Conservation (phyloP, 495 filamentous ascomycete species). For the Pseudevernia furfuracea region DNA sequence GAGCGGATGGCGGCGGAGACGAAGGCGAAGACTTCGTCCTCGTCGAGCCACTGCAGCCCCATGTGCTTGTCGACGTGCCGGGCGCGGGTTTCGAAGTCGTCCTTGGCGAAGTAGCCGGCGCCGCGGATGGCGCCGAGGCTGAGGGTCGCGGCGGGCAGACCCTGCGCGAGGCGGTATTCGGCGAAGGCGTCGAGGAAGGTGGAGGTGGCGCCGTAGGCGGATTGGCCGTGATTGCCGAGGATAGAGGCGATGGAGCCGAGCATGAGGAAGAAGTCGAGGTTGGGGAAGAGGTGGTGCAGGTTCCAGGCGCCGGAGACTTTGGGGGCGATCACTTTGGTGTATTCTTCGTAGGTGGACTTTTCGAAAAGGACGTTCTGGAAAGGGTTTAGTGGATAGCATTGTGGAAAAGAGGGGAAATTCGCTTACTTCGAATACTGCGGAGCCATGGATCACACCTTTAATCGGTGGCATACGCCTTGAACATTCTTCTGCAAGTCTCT, state of each 20-base stretch:
- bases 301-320: constrained; percentile 26
- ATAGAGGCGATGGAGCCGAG: constrained; percentile 39
- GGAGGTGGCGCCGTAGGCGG: constrained; percentile 36
- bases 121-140: background rate
- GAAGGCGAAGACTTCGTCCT: background rate
- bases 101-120: background rate
- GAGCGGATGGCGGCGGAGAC: background rate
- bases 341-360: background rate
- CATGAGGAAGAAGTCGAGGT: constrained; percentile 44
- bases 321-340: constrained; percentile 23
- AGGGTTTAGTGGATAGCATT: background rate
- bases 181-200: constrained; percentile 27
- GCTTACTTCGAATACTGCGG: background rate
- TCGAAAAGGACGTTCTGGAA: background rate
- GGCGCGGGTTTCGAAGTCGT: background rate
- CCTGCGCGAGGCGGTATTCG: background rate
- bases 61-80: background rate
- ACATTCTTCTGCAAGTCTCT: background rate
- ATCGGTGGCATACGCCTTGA: background rate
- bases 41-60: background rate
- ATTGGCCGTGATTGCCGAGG: constrained; percentile 38
- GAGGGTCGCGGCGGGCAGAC: constrained; percentile 24
- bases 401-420: too few species aligned
- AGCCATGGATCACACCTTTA: background rate
- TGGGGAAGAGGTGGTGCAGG: constrained; percentile 25